A percentile compares a stretch with the other conserved stretches of the same genome.
These are phyloP conservation scores for Kwoniella pini DNA, from an alignment of 768 basidiomycete species.

Conservation along the genomic window DNA sequence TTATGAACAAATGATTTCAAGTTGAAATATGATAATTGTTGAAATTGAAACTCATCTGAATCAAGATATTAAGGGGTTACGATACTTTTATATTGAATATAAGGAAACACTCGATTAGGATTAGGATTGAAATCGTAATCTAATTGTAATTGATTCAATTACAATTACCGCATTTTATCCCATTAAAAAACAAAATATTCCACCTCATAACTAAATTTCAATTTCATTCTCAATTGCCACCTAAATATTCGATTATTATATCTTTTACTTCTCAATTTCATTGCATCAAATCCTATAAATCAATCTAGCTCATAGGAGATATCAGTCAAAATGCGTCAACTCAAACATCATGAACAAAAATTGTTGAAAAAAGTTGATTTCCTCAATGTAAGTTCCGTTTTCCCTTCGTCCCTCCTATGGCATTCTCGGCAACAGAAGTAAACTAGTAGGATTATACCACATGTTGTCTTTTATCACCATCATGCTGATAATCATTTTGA, in stretches of 20 bases:
- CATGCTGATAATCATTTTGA: neutral
- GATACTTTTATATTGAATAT: too few relatives aligned
- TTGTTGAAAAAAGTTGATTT: slow-evolving; percentile 97
- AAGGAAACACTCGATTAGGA: neutral
- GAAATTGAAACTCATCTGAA: neutral
- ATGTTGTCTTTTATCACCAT: too few relatives aligned
- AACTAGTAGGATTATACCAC: too few relatives aligned
- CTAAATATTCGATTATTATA: neutral
- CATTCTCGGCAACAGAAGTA: too few relatives aligned
- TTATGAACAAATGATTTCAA: too few relatives aligned
- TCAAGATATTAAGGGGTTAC: too few relatives aligned
- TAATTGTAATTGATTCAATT: neutral
- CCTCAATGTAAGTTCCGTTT: slow-evolving; percentile 67
- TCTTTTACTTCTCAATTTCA: neutral
- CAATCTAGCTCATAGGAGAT: neutral
- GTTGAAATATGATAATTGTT: too few relatives aligned
- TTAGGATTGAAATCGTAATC: too few relatives aligned
- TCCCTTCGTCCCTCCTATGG: slow-evolving; percentile 10
- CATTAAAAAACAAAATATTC: slow-evolving; percentile 1
- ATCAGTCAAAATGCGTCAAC: slow-evolving; percentile 67
- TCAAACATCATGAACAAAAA: slow-evolving; percentile 95
- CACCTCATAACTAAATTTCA: slow-evolving; percentile 4
- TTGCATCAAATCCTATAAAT: too few relatives aligned
- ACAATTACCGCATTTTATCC: slow-evolving; percentile 4
- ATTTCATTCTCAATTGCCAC: neutral